Percentiles rank a stretch among this genome's conserved stretches.
Evolutionary conservation across 2,329 filamentous ascomycete species (phyloP).

Genomic region (Annulohypoxylon truncatum): DNA sequence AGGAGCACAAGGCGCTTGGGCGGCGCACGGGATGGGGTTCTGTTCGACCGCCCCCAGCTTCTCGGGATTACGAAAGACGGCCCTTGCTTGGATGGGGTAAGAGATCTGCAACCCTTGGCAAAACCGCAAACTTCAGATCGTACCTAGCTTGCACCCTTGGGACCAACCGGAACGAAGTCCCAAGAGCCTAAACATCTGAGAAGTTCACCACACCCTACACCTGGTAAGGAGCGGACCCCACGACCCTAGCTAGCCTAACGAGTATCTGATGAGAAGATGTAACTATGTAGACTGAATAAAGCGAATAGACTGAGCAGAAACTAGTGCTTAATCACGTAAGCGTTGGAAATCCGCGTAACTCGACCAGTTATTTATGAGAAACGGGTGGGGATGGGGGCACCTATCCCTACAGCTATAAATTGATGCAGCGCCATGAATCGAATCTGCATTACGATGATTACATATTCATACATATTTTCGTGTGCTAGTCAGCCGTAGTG

Average conservation of each 20-base stretch:
- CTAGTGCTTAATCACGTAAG: conserved; percentile 12
- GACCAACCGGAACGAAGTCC: conserved; percentile 37
- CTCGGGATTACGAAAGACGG: conserved; percentile 39
- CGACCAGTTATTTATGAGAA: background rate
- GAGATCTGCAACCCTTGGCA: conserved; percentile 36
- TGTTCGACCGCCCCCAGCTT: conserved; percentile 34
- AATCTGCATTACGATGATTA: conserved; percentile 5
- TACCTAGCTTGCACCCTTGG: conserved; percentile 32
- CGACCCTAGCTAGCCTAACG: background rate
- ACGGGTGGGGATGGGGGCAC: background rate
- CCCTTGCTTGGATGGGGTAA: conserved; percentile 37
- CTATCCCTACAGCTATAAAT: conserved; percentile 6
- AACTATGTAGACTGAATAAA: too few relatives aligned
- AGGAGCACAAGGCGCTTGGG: conserved; percentile 35
- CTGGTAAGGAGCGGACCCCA: conserved; percentile 7
- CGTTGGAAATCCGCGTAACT: conserved; percentile 25
- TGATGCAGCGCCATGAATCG: conserved; percentile 9
- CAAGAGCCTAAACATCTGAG: conserved; percentile 21
- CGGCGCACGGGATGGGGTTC: conserved; percentile 39
- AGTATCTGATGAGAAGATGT: conserved; percentile 16
- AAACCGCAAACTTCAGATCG: conserved; percentile 40
- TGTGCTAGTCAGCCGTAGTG: conserved; percentile 5
- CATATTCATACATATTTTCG: background rate
- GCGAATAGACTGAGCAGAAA: too few relatives aligned
- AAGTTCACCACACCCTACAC: conserved; percentile 10